Evolutionary conservation across 495 filamentous ascomycete species (phyloP).

Genomic region (Aspergillus hancockii): DNA sequence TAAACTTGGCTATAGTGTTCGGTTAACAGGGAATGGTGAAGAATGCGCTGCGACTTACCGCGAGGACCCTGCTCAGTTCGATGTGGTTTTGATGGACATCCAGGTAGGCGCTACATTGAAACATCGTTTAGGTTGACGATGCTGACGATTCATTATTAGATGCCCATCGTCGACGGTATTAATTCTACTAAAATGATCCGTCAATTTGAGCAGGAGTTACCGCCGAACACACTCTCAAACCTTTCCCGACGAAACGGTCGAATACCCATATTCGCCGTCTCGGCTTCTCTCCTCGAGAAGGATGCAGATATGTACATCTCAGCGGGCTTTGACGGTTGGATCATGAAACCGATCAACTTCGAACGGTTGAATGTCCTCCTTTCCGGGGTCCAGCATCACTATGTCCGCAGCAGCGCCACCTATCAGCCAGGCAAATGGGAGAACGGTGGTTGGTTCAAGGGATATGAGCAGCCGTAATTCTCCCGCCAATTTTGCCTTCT

Average conservation of each 20-base stretch:
- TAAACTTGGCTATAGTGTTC: constrained; percentile 73
- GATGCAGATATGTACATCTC: constrained; percentile 69
- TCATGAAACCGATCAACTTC: constrained; percentile 76
- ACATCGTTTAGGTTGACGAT: too few relatives aligned
- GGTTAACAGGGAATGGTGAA: constrained; percentile 79
- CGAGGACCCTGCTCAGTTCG: constrained; percentile 60
- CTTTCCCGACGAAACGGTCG: constrained; percentile 31
- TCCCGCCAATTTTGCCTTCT: background rate
- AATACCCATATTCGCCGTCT: constrained; percentile 88
- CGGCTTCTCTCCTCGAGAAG: constrained; percentile 77
- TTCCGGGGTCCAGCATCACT: constrained; percentile 55
- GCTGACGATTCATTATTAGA: constrained; percentile 49
- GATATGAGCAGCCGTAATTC: background rate
- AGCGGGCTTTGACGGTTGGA: constrained; percentile 91
- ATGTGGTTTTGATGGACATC: constrained; percentile 96
- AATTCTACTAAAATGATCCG: constrained; percentile 83
- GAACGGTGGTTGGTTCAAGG: constrained; percentile 65
- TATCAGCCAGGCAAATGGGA: constrained; percentile 70
- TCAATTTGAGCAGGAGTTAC: constrained; percentile 57
- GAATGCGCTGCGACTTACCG: constrained; percentile 74
- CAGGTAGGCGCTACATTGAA: constrained; percentile 69
- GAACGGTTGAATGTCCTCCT: constrained; percentile 60
- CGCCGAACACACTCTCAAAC: constrained; percentile 50
- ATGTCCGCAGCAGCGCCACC: constrained; percentile 44
- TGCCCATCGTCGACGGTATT: constrained; percentile 91